phyloP scores from a whole-genome alignment of 805 yeast genomes.

The Wickerhamiella slavikovae region DNA sequence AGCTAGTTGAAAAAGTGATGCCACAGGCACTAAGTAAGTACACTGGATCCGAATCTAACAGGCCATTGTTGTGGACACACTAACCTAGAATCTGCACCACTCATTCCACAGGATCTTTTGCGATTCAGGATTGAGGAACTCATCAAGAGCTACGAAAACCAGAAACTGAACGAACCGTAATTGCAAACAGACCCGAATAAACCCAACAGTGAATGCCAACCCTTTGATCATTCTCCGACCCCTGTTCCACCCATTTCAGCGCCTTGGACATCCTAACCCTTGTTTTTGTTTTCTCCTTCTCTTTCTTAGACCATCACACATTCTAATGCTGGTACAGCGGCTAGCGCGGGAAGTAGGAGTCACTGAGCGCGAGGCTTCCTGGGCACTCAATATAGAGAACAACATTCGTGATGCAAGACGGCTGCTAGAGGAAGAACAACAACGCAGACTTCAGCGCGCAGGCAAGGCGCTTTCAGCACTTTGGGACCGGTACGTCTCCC shows the following conservation, averaged over 20 bases:
- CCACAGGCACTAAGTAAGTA: conserved; percentile 41
- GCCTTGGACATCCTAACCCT: too few species aligned
- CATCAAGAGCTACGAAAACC: too few species aligned
- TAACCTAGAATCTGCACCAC: too few species aligned
- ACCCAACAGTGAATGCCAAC: too few species aligned
- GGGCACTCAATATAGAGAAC: conserved; percentile 4
- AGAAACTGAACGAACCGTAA: too few species aligned
- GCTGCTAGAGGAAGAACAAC: not conserved
- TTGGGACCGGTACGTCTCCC: conserved; percentile 1
- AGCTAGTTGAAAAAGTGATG: conserved; percentile 20
- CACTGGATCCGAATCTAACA: not conserved
- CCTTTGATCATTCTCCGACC: too few species aligned
- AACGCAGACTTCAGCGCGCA: conserved; percentile 1
- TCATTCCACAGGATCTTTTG: too few species aligned
- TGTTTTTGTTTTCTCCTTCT: not conserved
- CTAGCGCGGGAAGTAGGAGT: conserved; percentile 5
- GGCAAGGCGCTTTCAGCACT: conserved; percentile 1
- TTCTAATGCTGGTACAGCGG: too few species aligned
- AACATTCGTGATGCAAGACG: not conserved
- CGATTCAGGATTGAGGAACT: not conserved
- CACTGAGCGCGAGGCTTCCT: conserved; percentile 5
- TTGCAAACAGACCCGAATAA: too few species aligned
- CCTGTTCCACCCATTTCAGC: too few species aligned
- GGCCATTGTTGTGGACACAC: not conserved
- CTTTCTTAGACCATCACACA: too few species aligned